phyloP scores from a whole-genome alignment of 306 rosid species.

The Lathyrus tuberosus region DNA sequence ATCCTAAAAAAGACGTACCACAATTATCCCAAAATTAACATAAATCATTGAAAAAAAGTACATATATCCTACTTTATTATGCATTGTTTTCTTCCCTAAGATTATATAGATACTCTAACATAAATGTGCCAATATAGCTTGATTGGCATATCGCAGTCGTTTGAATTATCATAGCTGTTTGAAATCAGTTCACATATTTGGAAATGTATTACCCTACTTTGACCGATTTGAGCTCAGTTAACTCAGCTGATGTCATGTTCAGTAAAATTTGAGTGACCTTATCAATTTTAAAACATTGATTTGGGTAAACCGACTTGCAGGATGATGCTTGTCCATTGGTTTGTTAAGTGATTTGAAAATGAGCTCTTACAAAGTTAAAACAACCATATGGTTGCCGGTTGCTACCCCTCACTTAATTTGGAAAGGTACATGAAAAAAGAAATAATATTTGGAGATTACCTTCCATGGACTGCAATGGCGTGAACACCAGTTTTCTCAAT shows the following conservation, averaged over 20 bases:
- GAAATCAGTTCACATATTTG: not conserved
- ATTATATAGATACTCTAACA: constrained; percentile 4
- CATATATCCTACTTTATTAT: not conserved
- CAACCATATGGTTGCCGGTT: not conserved
- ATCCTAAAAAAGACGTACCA: not conserved
- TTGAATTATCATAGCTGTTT: not conserved
- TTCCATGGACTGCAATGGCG: constrained; percentile 92
- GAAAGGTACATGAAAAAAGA: constrained; percentile 22
- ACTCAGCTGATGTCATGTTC: not conserved
- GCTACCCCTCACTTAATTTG: constrained; percentile 7
- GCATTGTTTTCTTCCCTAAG: constrained; percentile 8
- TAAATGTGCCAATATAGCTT: not conserved
- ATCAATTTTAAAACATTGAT: not conserved
- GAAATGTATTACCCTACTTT: constrained; percentile 23
- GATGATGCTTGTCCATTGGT: constrained; percentile 18
- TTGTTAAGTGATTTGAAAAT: constrained; percentile 28
- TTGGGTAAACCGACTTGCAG: not conserved
- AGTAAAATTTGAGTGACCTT: constrained; percentile 1
- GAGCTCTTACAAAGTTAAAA: constrained; percentile 27
- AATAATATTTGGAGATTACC: constrained; percentile 49
- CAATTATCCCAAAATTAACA: not conserved
- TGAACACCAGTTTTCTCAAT: constrained; percentile 91
- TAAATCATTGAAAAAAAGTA: not conserved
- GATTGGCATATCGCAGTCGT: constrained; percentile 4
- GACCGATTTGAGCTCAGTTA: constrained; percentile 25